Conservation (phyloP, 2,329 filamentous ascomycete species). For the Hymenoscyphus albidus region DNA sequence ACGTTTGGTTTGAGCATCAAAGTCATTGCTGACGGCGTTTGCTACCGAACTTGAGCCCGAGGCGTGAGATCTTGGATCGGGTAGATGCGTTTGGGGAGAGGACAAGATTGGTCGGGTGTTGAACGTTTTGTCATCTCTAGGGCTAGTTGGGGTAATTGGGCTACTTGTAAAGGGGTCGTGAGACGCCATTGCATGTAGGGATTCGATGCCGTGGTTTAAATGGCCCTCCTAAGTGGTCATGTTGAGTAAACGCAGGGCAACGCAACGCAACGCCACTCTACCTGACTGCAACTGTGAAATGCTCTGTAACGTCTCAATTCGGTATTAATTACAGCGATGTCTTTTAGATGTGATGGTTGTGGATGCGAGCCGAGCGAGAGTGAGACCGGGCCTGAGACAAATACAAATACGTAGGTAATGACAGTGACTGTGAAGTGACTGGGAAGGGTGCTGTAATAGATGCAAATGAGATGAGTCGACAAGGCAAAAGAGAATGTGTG, state of each 20-base stretch:
- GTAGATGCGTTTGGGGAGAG: neutral
- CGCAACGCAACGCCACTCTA: neutral
- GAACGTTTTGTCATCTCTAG: neutral
- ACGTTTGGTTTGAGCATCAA: slow-evolving; percentile 14
- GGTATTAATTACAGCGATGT: neutral
- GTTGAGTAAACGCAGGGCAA: neutral
- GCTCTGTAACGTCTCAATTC: neutral
- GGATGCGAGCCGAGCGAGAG: neutral
- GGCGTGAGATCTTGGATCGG: slow-evolving; percentile 2
- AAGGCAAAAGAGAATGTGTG: neutral
- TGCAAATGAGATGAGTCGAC: neutral
- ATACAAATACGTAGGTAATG: no score
- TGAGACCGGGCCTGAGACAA: neutral
- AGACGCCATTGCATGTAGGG: neutral
- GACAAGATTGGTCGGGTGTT: slow-evolving; percentile 6
- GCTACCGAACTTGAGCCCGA: slow-evolving; percentile 1
- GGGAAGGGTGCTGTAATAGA: neutral
- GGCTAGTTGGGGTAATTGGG: neutral
- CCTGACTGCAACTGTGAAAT: neutral
- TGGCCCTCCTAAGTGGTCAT: slow-evolving; percentile 2
- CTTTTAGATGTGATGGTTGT: neutral
- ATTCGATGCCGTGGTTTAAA: slow-evolving; percentile 1
- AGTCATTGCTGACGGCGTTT: neutral
- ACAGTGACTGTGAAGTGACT: neutral
- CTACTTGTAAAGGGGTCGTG: neutral